Base-by-base conservation (phyloP, 192 early-diverging fungal genomes). In the Coemansia sp. region DNA sequence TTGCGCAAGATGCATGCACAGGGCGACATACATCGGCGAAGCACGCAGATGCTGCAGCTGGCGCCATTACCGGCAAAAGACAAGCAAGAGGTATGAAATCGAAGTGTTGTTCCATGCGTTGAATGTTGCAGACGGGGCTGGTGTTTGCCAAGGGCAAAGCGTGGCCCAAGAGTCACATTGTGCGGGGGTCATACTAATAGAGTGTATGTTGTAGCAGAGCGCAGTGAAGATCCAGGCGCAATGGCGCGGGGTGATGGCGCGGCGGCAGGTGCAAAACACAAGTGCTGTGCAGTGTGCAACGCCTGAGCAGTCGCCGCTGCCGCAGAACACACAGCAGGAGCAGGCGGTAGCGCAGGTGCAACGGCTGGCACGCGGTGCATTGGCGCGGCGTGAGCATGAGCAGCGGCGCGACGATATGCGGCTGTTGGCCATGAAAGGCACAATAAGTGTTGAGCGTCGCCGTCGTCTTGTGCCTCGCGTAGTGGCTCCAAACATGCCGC, bases 401-500 rank as follows among this genome's bases (percentile, higher is more conserved):
- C 59, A 54, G 5, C 48, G 53, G 19, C 50, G 67, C 2, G 52
- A 66, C 2, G 76, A 79, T n/a, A 17, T 79, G 57, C 63, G 56
- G 19, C 24, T 70, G 1, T 29, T 79, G 19, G 64, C 66, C 0
- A 43, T 73, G 15, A 69, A 64, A 17, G 76, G 76, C 0, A 59
- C 71, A 5, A 45, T 62, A 9, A 73, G 76, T n/a, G 76, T 73
- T 1, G 67, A 70, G 49, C 64, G 76, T 2, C 63, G 76, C 12
- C 14, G 71, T 5, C 59, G 70, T 15, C 32, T 35, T 35, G 32
- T 7, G 6, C 32, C 32, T 35, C 32, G 32, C 8, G 32, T 35
- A 8, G 32, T 35, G 32, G 32, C 32, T 7, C 32, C 32, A 35
- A 35, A 35, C 32, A 35, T 35, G 32, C 32, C 32, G 7, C 7